Base-by-base conservation (phyloP, 371 early-diverging fungal genomes). In the Apophysomyces elegans region DNA sequence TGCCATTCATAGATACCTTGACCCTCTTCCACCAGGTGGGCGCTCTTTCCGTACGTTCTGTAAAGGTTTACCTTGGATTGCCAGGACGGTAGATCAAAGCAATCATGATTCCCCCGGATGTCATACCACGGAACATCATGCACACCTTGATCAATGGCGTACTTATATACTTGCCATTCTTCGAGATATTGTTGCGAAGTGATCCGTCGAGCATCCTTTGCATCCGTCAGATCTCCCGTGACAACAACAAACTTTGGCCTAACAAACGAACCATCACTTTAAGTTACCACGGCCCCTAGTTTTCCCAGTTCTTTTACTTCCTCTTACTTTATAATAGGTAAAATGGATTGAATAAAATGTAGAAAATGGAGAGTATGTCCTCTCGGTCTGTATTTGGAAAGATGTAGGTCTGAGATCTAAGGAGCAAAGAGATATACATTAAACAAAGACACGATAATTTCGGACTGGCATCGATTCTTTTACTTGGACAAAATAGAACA, bases 141-240 rank as follows among this genome's bases (percentile, higher is more conserved):
- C 7, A 76, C 78, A 3, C 78, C 69, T 64, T 86, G 80, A 58
- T 89, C 79, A 14, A 95, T 79, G 0, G 89, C 80, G 6, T 67
- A 65, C 18, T 84, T 75, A 69, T 95, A 95, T 0, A 91, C 85
- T 46, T 68, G 36, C 96, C 96, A 96, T 78, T 96, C 96, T 47
- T 91, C 92, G 12, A 73, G 8, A 62, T 92, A 91, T 76, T 96
- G 97, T 74, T 78, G 70, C 11, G 94, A 91, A 32, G 75, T 83
- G 9, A 91, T 76, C 16, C 74, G 72, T 36, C 84, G 76, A 37
- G 72, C 67, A 64, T 90, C 88, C 71, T 95, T 94, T 18, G 95
- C 96, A 77, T 96, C 96, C 2, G 95, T 94, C 69, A 96, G 71
- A 74, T 96, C 96, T 5, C 91, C 91, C 6, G 90, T 91, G 13